These are phyloP conservation scores for Combretum micranthum DNA, from an alignment of 345 rosid genomes.

Conservation along the genomic window DNA sequence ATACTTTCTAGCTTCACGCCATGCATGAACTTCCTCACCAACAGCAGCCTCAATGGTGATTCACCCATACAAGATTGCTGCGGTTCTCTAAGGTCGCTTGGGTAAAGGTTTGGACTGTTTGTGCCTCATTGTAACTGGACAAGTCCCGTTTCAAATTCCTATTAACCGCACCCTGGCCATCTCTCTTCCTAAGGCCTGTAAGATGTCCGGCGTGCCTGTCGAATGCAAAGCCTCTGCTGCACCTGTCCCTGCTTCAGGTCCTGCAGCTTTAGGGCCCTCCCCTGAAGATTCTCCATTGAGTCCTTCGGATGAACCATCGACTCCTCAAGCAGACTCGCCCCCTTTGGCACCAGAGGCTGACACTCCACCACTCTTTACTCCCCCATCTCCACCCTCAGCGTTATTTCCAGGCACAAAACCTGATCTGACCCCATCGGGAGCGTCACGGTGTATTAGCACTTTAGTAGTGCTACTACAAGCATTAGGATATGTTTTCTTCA, in stretches of 20 bases:
- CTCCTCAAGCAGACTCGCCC: too few relatives aligned
- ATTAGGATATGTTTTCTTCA: too few relatives aligned
- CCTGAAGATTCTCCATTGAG: too few relatives aligned
- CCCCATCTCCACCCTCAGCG: too few relatives aligned
- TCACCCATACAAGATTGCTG: conserved; percentile 56
- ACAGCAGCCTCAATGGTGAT: conserved; percentile 34
- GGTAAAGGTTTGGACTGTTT: conserved; percentile 1
- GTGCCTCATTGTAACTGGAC: conserved; percentile 13
- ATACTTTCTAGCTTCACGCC: conserved; percentile 40
- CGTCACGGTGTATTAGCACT: too few relatives aligned
- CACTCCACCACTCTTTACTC: too few relatives aligned
- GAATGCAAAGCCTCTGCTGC: conserved; percentile 46
- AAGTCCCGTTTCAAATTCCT: conserved; percentile 56
- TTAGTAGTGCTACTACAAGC: too few relatives aligned
- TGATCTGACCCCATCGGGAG: too few relatives aligned
- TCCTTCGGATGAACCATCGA: too few relatives aligned
- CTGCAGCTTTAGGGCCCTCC: not conserved
- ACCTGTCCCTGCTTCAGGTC: too few relatives aligned
- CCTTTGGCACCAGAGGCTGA: too few relatives aligned
- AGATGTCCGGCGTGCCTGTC: conserved; percentile 62
- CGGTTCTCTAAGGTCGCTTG: conserved; percentile 39
- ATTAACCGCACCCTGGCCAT: conserved; percentile 59
- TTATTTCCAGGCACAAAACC: too few relatives aligned
- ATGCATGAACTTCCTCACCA: conserved; percentile 54
- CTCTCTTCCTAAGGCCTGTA: conserved; percentile 69